phyloP scores from a whole-genome alignment of 805 yeast species.

The Saturnispora serradocipensis region DNA sequence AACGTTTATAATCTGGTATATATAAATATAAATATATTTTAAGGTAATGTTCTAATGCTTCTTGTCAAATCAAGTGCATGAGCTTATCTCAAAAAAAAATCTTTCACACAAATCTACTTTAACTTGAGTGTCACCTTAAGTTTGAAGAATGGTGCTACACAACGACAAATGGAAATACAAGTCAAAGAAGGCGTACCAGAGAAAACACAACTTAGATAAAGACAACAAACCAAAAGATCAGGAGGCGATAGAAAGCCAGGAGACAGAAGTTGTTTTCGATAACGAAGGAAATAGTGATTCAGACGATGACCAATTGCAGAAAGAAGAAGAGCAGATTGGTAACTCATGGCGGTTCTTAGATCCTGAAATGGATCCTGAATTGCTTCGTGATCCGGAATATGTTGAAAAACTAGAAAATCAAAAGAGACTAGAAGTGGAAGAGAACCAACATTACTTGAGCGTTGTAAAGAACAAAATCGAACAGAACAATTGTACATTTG shows the following conservation, averaged over 20 bases:
- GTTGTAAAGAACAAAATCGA: constrained; percentile 9
- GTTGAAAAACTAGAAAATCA: constrained; percentile 7
- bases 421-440: constrained; percentile 5
- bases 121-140: background rate
- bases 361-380: constrained; percentile 10
- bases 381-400: constrained; percentile 19
- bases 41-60: background rate
- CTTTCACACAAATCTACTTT: background rate
- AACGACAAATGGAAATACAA: constrained; percentile 44
- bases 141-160: constrained; percentile 37
- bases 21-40: too few species aligned
- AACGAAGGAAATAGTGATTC: constrained; percentile 5
- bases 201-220: constrained; percentile 32
- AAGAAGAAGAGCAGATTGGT: constrained; percentile 5
- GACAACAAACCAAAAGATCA: constrained; percentile 8
- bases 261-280: background rate
- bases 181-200: constrained; percentile 33
- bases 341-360: constrained; percentile 27
- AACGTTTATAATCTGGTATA: background rate
- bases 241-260: background rate
- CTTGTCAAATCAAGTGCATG: background rate
- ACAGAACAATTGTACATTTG: background rate
- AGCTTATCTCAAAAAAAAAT: background rate
- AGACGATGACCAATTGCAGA: constrained; percentile 8
- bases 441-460: constrained; percentile 5